Evolutionary conservation across 805 yeast species (phyloP).

Genomic region (Saccharomycopsis lassenensis): DNA sequence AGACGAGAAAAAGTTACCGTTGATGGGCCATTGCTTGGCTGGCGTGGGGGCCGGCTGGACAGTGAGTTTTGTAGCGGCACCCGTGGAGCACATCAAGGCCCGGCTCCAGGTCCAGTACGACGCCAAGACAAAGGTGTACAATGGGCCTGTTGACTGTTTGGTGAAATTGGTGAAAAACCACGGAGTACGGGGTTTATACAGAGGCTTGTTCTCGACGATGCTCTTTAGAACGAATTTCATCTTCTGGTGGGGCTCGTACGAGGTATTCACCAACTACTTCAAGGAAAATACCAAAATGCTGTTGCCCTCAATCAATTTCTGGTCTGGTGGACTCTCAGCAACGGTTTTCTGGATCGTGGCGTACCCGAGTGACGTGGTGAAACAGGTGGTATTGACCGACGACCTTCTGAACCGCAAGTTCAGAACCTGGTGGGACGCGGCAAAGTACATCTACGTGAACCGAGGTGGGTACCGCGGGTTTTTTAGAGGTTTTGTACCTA

Average conservation of each 20-base stretch:
- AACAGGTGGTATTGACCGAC: slow-evolving; percentile 77
- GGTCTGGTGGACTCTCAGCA: slow-evolving; percentile 88
- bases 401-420: slow-evolving; percentile 61
- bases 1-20: slow-evolving; percentile 53
- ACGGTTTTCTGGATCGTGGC: slow-evolving; percentile 84
- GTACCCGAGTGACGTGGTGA: slow-evolving; percentile 81
- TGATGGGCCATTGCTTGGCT: slow-evolving; percentile 65
- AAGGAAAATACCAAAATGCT: slow-evolving; percentile 52
- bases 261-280: slow-evolving; percentile 61
- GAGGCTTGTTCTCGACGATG: slow-evolving; percentile 79
- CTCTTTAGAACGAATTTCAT: slow-evolving; percentile 78
- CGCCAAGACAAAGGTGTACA: slow-evolving; percentile 50
- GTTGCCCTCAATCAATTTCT: slow-evolving; percentile 66
- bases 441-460: slow-evolving; percentile 47
- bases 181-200: slow-evolving; percentile 66
- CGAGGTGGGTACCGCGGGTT: slow-evolving; percentile 57
- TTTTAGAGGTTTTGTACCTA: slow-evolving; percentile 71
- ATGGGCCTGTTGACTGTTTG: slow-evolving; percentile 75
- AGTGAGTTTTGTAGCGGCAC: slow-evolving; percentile 92
- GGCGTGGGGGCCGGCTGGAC: slow-evolving; percentile 81
- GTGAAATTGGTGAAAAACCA: slow-evolving; percentile 42
- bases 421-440: slow-evolving; percentile 64
- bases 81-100: slow-evolving; percentile 83
- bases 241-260: slow-evolving; percentile 94
- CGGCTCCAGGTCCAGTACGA: slow-evolving; percentile 85